Base-by-base conservation (phyloP, 768 basidiomycete genomes). In the Phlegmacium glaucopus region DNA sequence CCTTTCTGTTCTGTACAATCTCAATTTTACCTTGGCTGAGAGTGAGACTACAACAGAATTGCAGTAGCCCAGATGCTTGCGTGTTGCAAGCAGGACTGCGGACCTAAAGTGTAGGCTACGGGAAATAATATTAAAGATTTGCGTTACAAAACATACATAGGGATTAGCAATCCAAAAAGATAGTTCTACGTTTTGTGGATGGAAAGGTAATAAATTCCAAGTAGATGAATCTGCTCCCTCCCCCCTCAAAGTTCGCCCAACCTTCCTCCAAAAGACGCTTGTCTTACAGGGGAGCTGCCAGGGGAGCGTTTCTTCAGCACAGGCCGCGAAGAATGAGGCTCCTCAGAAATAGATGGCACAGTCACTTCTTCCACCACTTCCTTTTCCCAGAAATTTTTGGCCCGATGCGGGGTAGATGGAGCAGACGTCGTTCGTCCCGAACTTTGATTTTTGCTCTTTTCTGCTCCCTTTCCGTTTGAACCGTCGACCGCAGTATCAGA, bases 1-100 rank as follows among this genome's bases (percentile, higher is more conserved):
- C 29, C 66, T 88, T n/a, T 69, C 72, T 15, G 52, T 67, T 9
- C 50, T 78, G 36, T 67, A 76, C 42, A 49, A 52, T 26, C 69
- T 67, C 39, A 70, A 71, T 36, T 70, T 65, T 46, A 64, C 51
- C 22, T 32, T 45, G 38, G 5, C 39, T 7, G 44, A 44, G 15
- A 50, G 34, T 12, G 43, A 42, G 16, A 3, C 38, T n/a, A 37
- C 32, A 13, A 16, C 44, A 9, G 32, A 32, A 17, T 6, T 5
- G 22, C 22, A 5, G 22, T 22, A 22, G 22, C 22, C 22, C 22
- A 22, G 22, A 22, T 2, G 22, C 22, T 22, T 22, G 22, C 5
- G 22, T 22, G 22, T 22, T 22, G 5, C 5, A 22, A 5, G 22
- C 22, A 22, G 22, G 22, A 22, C 22, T 22, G 22, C 22, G 5